Base-by-base conservation (phyloP, 2,329 filamentous ascomycete genomes). In the Pyrenochaeta sp. region DNA sequence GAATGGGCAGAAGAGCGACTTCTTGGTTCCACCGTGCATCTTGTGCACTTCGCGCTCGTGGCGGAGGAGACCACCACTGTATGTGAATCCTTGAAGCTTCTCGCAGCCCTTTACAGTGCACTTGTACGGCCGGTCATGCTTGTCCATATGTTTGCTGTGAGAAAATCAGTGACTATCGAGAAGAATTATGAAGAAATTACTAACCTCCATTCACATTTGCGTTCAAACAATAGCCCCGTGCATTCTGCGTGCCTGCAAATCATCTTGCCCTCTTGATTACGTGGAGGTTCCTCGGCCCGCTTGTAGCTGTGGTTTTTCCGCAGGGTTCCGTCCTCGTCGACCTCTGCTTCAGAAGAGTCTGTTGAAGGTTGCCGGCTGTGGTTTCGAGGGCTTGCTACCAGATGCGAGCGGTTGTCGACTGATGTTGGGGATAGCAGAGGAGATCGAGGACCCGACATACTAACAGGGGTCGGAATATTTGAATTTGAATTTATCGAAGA, bases 161-260 rank as follows among this genome's bases (percentile, higher is more conserved):
- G 11, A 3, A 20, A 26, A 43, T 68, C 34, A 65, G 59, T 49
- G 35, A 47, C 40, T 11, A 7, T 24, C 15, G 28, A 17, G 26
- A 41, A 9, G n/a, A 35, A 72, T n/a, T 55, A 72, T 61, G 35
- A 21, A 35, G 26, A 30, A 17, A 19, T 10, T 10, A 81, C 89
- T 82, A 77, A 94, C 90, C 88, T 95, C 90, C 90, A 96, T 75
- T 96, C 92, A 74, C 92, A 96, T 58, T 90, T 93, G 53, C 91
- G 83, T 41, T 83, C 80, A 66, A 96, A 97, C 9, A 81, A 81
- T 4, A 85, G 79, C 38, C 87, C 83, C 9, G 76, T 79, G 61
- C 92, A 96, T 42, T 87, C 85, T 0, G 79, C 72, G 11, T 72
- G 68, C 42, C 83, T 84, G 71, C 93, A 96, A 42, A 86, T 80